A percentile compares a stretch with the other conserved stretches of the same genome.
phyloP scores from a whole-genome alignment of 192 early-diverging fungal species.

The Backusella parvicylindrica region DNA sequence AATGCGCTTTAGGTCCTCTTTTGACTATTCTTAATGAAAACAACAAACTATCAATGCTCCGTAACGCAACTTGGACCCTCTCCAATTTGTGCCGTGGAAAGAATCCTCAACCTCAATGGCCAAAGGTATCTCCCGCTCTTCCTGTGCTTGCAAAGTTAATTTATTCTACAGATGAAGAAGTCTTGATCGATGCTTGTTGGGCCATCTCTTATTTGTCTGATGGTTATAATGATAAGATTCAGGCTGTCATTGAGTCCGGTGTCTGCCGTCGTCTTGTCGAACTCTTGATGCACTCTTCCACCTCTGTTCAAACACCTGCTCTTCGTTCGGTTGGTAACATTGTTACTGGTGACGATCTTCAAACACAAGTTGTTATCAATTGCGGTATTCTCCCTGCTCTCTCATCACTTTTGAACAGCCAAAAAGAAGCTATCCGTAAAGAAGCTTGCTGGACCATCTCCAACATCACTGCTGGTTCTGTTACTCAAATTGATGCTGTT shows the following conservation, averaged over 20 bases:
- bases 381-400: slow-evolving; percentile 59
- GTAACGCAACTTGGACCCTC: slow-evolving; percentile 81
- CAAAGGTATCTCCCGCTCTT: slow-evolving; percentile 36
- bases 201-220: slow-evolving; percentile 78
- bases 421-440: slow-evolving; percentile 39
- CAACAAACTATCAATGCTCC: slow-evolving; percentile 55
- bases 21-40: slow-evolving; percentile 30
- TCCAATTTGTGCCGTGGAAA: slow-evolving; percentile 79
- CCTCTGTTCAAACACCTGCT: slow-evolving; percentile 69
- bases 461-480: slow-evolving; percentile 46
- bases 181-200: slow-evolving; percentile 80
- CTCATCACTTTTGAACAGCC: slow-evolving; percentile 40
- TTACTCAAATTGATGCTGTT: slow-evolving; percentile 43
- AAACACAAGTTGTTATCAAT: slow-evolving; percentile 73
- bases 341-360: slow-evolving; percentile 77
- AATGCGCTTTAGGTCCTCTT: slow-evolving; percentile 31
- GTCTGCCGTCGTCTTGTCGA: slow-evolving; percentile 71
- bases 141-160: slow-evolving; percentile 61
- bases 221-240: slow-evolving; percentile 70
- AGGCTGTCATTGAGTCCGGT: slow-evolving; percentile 73
- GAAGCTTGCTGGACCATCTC: slow-evolving; percentile 57
- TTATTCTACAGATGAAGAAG: slow-evolving; percentile 66
- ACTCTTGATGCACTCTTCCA: slow-evolving; percentile 54
- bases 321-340: slow-evolving; percentile 76
- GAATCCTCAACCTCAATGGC: slow-evolving; percentile 70